Percentiles rank a stretch among this genome's conserved stretches.
Conservation (phyloP, 495 filamentous ascomycete genomes). For the Xylaria castorea region DNA sequence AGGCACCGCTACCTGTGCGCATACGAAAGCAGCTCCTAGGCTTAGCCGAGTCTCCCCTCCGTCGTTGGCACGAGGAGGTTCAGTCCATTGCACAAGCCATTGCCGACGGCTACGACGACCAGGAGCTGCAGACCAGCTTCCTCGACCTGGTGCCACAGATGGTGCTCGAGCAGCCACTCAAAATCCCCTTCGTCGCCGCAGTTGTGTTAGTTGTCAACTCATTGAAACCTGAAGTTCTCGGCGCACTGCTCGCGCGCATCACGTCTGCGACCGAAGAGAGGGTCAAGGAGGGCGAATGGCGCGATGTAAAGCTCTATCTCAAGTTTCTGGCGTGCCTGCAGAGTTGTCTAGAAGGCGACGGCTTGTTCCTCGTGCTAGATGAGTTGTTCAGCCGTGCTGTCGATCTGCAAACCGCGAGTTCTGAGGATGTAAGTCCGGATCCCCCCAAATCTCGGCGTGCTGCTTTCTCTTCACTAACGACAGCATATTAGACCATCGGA, state of each 20-base stretch:
- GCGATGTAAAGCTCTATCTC: slow-evolving; percentile 86
- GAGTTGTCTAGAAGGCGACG: slow-evolving; percentile 77
- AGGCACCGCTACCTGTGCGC: slow-evolving; percentile 76
- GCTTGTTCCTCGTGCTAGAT: slow-evolving; percentile 83
- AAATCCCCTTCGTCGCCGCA: slow-evolving; percentile 89
- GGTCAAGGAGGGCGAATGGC: slow-evolving; percentile 78
- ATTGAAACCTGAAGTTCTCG: slow-evolving; percentile 72
- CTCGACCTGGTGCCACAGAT: slow-evolving; percentile 75
- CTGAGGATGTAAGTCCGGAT: slow-evolving; percentile 77
- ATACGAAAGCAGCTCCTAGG: slow-evolving; percentile 80
- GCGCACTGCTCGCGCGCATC: slow-evolving; percentile 69
- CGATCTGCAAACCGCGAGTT: slow-evolving; percentile 87
- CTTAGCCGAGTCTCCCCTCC: slow-evolving; percentile 86
- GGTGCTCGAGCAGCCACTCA: slow-evolving; percentile 89
- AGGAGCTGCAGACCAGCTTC: slow-evolving; percentile 70
- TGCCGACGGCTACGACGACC: slow-evolving; percentile 79
- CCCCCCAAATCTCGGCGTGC: neutral
- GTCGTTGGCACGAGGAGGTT: slow-evolving; percentile 82
- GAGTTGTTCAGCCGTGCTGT: slow-evolving; percentile 84
- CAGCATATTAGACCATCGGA: slow-evolving; percentile 66
- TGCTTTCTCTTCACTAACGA: slow-evolving; percentile 21
- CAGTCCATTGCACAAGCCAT: slow-evolving; percentile 75
- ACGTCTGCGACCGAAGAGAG: slow-evolving; percentile 63
- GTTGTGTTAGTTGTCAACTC: slow-evolving; percentile 78
- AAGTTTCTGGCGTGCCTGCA: slow-evolving; percentile 88